Conservation (phyloP, 441 rosid genomes). For the Adansonia rubrostipa region DNA sequence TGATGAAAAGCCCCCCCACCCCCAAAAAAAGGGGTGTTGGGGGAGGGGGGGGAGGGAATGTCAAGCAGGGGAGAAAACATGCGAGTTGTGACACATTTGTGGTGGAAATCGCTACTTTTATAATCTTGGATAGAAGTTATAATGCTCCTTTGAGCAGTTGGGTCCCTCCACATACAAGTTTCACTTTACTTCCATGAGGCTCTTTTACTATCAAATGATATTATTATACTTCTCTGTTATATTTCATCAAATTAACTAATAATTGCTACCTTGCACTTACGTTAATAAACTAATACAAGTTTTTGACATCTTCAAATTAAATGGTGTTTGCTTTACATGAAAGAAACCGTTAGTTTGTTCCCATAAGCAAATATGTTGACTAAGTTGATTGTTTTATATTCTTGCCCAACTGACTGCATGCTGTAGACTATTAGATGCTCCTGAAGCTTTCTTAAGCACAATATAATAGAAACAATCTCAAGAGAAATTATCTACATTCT, state of each 20-base stretch:
- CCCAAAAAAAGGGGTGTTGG: no score
- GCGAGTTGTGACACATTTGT: background rate
- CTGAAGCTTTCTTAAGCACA: background rate
- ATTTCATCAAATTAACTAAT: background rate
- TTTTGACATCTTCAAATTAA: background rate
- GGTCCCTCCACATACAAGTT: background rate
- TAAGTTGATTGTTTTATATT: background rate
- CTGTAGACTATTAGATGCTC: background rate
- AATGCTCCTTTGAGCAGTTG: constrained; percentile 13
- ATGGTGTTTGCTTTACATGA: background rate
- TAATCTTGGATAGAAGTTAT: background rate
- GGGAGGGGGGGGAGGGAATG: background rate
- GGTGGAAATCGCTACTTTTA: background rate
- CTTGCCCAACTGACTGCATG: background rate
- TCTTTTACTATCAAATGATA: background rate
- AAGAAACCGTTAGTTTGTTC: background rate
- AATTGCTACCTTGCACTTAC: background rate
- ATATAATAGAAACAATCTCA: background rate
- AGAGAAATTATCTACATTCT: background rate
- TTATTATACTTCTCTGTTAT: background rate
- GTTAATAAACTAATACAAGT: background rate
- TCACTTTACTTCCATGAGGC: background rate
- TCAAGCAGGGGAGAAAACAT: background rate
- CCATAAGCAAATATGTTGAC: background rate
- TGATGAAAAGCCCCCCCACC: background rate